Conservation (phyloP, 2,329 filamentous ascomycete genomes). For the Aspergillus quadricinctus region DNA sequence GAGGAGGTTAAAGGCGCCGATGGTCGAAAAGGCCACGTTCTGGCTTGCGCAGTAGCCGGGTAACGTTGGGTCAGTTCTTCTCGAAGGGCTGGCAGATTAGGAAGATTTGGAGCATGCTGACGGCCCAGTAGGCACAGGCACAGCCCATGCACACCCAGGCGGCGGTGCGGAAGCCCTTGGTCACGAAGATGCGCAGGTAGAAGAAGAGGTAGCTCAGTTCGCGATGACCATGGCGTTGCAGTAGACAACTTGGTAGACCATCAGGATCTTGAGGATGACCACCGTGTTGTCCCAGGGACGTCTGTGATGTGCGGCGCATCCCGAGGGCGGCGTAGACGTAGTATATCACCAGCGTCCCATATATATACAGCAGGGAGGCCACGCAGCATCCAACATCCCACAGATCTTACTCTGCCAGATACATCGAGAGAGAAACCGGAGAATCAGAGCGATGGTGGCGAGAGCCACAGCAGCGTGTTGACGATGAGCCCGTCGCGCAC, state of each 20-base stretch:
- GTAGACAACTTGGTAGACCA: constrained; percentile 23
- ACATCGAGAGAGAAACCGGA: constrained; percentile 27
- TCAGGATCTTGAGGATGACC: constrained; percentile 11
- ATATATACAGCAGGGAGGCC: constrained; percentile 13
- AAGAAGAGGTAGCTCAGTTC: constrained; percentile 29
- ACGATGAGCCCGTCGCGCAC: constrained; percentile 18
- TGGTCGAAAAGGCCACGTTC: constrained; percentile 19
- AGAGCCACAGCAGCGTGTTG: constrained; percentile 19
- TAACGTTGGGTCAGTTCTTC: constrained; percentile 14
- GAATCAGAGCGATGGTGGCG: constrained; percentile 21
- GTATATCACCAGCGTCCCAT: constrained; percentile 18
- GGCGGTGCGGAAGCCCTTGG: constrained; percentile 25
- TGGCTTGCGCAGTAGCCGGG: constrained; percentile 19
- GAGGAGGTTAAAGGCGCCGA: constrained; percentile 21
- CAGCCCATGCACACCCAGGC: constrained; percentile 22
- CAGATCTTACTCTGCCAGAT: constrained; percentile 23
- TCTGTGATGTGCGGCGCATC: constrained; percentile 11
- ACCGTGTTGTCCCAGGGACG: constrained; percentile 5
- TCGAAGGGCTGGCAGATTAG: constrained; percentile 17
- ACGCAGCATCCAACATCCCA: constrained; percentile 29
- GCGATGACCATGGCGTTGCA: constrained; percentile 26
- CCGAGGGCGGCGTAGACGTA: constrained; percentile 15
- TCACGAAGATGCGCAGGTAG: constrained; percentile 29
- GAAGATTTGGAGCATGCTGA: constrained; percentile 27
- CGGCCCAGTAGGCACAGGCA: constrained; percentile 24